Percentiles rank a stretch among this genome's conserved stretches.
These are phyloP conservation scores for Elasticomyces elasticus DNA, from an alignment of 495 filamentous ascomycete species.

Conservation along the genomic window DNA sequence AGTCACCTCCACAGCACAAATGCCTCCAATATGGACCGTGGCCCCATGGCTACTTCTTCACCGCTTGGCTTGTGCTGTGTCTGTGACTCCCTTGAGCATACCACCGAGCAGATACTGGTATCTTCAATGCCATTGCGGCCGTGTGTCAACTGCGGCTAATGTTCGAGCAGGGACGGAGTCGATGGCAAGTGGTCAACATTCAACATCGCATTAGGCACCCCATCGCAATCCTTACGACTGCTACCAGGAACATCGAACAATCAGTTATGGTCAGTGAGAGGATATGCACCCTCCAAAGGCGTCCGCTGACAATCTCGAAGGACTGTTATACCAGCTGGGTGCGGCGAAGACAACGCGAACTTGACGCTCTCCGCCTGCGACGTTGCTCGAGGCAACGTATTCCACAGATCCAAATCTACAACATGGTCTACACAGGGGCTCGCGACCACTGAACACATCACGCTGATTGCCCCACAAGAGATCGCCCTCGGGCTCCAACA, in stretches of 20 bases:
- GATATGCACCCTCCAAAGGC: neutral
- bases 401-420: slow-evolving; percentile 23
- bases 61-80: too few relatives aligned
- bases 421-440: slow-evolving; percentile 23
- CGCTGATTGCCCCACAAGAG: slow-evolving; percentile 18
- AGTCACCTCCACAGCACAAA: too few relatives aligned
- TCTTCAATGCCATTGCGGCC: neutral
- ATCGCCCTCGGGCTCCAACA: slow-evolving; percentile 24
- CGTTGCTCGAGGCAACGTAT: slow-evolving; percentile 28
- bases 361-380: slow-evolving; percentile 22
- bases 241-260: slow-evolving; percentile 25
- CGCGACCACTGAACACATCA: slow-evolving; percentile 19
- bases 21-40: too few relatives aligned
- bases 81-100: slow-evolving; percentile 4
- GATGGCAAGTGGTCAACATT: slow-evolving; percentile 32
- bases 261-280: slow-evolving; percentile 4
- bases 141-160: neutral
- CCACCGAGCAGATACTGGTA: slow-evolving; percentile 10
- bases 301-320: slow-evolving; percentile 19
- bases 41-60: too few relatives aligned
- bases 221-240: slow-evolving; percentile 28
- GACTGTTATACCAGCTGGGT: slow-evolving; percentile 33
- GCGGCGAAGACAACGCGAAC: slow-evolving; percentile 22
- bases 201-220: slow-evolving; percentile 31
- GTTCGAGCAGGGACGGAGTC: slow-evolving; percentile 18